Conservation (phyloP, 2,329 filamentous ascomycete species). For the Trichoderma hamatum region DNA sequence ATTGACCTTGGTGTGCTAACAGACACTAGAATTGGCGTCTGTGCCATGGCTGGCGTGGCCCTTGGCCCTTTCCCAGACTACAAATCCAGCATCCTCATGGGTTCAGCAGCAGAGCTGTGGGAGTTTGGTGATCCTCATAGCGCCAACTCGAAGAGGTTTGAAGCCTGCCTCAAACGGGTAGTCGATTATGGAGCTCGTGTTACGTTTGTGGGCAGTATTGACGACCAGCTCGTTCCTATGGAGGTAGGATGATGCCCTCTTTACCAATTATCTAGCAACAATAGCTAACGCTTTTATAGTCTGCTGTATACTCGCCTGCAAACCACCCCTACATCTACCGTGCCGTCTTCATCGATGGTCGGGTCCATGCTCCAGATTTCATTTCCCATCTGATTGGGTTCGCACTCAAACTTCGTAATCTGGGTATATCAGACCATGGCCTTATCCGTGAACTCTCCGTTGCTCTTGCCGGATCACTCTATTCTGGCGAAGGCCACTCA, state of each 20-base stretch:
- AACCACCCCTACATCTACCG: constrained; percentile 92
- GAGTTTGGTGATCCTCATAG: constrained; percentile 86
- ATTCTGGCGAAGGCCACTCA: constrained; percentile 90
- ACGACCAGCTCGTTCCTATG: constrained; percentile 92
- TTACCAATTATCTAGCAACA: background rate
- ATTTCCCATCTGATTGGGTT: constrained; percentile 92
- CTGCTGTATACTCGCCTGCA: constrained; percentile 82
- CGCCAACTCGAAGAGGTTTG: constrained; percentile 79
- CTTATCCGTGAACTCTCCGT: constrained; percentile 87
- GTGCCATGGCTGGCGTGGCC: constrained; percentile 88
- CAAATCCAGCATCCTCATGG: constrained; percentile 84
- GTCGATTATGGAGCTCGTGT: constrained; percentile 80
- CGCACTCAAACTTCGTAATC: constrained; percentile 87
- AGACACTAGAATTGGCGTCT: constrained; percentile 78
- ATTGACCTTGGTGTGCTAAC: constrained; percentile 87
- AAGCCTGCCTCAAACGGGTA: constrained; percentile 71
- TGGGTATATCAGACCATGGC: constrained; percentile 90
- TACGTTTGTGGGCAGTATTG: constrained; percentile 90
- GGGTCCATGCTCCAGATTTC: constrained; percentile 90
- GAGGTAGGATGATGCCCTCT: constrained; percentile 59
- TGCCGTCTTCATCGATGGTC: constrained; percentile 93
- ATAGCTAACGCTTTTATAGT: constrained; percentile 50
- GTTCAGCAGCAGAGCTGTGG: constrained; percentile 90
- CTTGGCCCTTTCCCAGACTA: constrained; percentile 92
- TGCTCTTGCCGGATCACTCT: constrained; percentile 87